Percentiles rank a stretch among this genome's conserved stretches.
Evolutionary conservation across 2,329 filamentous ascomycete genomes (phyloP).

Genomic region (Xylaria sp.): DNA sequence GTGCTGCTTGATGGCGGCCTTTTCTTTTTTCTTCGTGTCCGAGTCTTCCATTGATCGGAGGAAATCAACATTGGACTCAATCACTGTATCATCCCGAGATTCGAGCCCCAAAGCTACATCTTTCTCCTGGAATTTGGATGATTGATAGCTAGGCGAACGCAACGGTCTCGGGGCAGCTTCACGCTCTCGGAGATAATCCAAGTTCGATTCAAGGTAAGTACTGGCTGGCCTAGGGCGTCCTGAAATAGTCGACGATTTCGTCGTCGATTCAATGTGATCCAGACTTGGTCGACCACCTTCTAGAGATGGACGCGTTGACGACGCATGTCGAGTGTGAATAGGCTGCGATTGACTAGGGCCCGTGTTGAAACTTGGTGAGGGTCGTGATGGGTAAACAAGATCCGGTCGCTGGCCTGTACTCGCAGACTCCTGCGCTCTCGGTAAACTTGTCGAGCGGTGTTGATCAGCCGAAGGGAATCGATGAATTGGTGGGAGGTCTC

Average conservation of each 20-base stretch:
- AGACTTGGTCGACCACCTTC: conserved; percentile 69
- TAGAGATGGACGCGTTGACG: conserved; percentile 67
- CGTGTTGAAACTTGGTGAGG: conserved; percentile 32
- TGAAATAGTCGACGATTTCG: conserved; percentile 59
- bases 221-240: conserved; percentile 73
- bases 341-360: conserved; percentile 41
- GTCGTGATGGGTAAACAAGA: conserved; percentile 28
- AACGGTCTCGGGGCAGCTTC: conserved; percentile 58
- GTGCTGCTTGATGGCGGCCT: conserved; percentile 55
- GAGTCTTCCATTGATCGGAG: conserved; percentile 74
- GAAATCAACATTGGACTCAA: conserved; percentile 81
- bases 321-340: conserved; percentile 45
- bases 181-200: conserved; percentile 80
- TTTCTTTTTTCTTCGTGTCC: conserved; percentile 59
- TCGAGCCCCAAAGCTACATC: conserved; percentile 47
- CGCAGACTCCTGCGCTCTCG: conserved; percentile 37
- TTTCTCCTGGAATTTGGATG: conserved; percentile 42
- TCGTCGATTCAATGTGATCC: conserved; percentile 63
- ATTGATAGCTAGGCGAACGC: conserved; percentile 40
- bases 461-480: conserved; percentile 47
- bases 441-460: conserved; percentile 44
- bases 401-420: conserved; percentile 33
- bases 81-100: conserved; percentile 62
- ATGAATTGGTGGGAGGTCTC: conserved; percentile 43
- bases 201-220: conserved; percentile 78